Evolutionary conservation across 2,329 filamentous ascomycete species (phyloP).

Genomic region (Diplodia sapinea): DNA sequence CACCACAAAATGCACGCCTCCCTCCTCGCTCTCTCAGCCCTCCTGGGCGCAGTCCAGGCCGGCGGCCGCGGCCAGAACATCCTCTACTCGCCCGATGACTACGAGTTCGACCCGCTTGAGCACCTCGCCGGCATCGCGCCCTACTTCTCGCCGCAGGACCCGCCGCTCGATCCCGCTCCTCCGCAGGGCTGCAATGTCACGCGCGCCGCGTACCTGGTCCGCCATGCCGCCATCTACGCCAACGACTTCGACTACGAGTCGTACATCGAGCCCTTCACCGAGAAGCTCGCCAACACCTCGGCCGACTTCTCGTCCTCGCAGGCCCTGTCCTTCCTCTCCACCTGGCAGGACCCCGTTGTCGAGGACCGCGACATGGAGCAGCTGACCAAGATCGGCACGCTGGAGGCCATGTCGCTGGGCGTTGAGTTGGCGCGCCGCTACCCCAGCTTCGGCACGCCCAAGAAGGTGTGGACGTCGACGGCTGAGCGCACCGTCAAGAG

Average conservation of each 20-base stretch:
- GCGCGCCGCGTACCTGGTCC: conserved; percentile 56
- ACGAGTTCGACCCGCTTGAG: conserved; percentile 53
- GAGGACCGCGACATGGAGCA: conserved; percentile 63
- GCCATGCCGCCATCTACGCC: conserved; percentile 59
- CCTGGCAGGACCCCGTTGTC: conserved; percentile 62
- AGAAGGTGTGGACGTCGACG: conserved; percentile 66
- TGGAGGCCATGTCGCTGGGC: conserved; percentile 66
- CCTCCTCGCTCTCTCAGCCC: neutral
- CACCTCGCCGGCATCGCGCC: conserved; percentile 59
- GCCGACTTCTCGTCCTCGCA: conserved; percentile 64
- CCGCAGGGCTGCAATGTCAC: conserved; percentile 60
- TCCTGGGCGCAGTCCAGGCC: neutral
- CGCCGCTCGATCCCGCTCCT: conserved; percentile 54
- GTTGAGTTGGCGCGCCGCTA: conserved; percentile 65
- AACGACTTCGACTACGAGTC: conserved; percentile 60
- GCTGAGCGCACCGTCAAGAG: conserved; percentile 66
- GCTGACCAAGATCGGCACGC: conserved; percentile 65
- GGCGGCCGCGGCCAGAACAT: conserved; percentile 15
- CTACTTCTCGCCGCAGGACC: conserved; percentile 57
- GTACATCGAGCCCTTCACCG: conserved; percentile 58
- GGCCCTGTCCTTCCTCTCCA: conserved; percentile 61
- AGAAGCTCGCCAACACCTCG: conserved; percentile 64
- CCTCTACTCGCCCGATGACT: conserved; percentile 30
- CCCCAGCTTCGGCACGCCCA: conserved; percentile 58
- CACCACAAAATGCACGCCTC: neutral